Percentiles rank a stretch among this genome's conserved stretches.
Conservation (phyloP, 2,329 filamentous ascomycete genomes). For the Pestalotiopsis sp. region DNA sequence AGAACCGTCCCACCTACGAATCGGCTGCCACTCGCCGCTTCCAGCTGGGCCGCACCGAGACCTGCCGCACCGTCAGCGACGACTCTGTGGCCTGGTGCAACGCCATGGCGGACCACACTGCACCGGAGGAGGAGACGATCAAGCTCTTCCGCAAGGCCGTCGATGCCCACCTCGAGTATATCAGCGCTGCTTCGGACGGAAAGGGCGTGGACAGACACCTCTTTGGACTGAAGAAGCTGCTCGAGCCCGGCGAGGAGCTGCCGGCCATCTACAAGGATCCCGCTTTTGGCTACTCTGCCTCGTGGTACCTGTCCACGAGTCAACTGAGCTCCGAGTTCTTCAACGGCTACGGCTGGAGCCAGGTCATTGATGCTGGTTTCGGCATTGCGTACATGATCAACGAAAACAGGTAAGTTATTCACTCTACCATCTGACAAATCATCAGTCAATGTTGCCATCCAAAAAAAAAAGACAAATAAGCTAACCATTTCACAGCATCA, state of each 20-base stretch:
- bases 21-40: constrained; percentile 93
- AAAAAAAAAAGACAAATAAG: neutral
- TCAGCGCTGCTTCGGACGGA: constrained; percentile 82
- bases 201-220: constrained; percentile 94
- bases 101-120: constrained; percentile 72
- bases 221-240: constrained; percentile 92
- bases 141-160: constrained; percentile 81
- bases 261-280: constrained; percentile 87
- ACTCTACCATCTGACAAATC: neutral
- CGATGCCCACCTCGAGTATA: constrained; percentile 85
- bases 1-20: constrained; percentile 96
- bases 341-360: constrained; percentile 98
- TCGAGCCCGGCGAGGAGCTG: constrained; percentile 77
- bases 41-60: constrained; percentile 95
- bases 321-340: constrained; percentile 97
- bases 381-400: constrained; percentile 99
- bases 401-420: constrained; percentile 73
- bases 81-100: constrained; percentile 89
- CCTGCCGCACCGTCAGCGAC: constrained; percentile 88
- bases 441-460: neutral
- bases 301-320: constrained; percentile 86
- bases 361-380: constrained; percentile 94
- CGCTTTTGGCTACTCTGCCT: constrained; percentile 77
- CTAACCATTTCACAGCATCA: constrained; percentile 59
- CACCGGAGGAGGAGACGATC: constrained; percentile 64